Evolutionary conservation across 1,139 yeast species (phyloP), one percentile per base, ranked within the genome.

Genomic region (Candida tropicalis): DNA sequence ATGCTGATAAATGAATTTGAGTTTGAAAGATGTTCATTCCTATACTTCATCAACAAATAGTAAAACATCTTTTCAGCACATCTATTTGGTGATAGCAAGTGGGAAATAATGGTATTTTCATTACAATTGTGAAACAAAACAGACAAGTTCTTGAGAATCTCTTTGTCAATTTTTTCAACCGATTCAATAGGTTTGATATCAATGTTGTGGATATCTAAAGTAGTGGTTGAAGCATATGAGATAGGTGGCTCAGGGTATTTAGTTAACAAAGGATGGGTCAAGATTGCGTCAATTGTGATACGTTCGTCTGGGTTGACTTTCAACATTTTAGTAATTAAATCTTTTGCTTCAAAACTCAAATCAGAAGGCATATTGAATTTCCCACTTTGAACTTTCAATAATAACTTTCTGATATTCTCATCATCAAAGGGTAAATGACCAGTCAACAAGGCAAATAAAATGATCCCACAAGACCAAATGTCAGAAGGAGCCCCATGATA

Each of bases 401-500:
- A 73, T 49, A 93, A 71, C 54, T 84, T 84, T 53, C 98, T 77
- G 52, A 93, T 90, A 62, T 90, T 90, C 57, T 90, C 98, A 65
- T 93, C 98, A 65, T 93, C 99, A 63, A 95, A 95, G 1, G 99
- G 99, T 49, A 93, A 73, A 63, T 93, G 93, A 28, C 99, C 99
- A 0, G 98, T 91, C 44, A 93, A 74, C 42, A 93, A 71, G 1
- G 99, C 99, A 69, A 89, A 93, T 41, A 93, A 70, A 43, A 93
- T 93, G 53, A 93, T 89, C 52, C 99, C 99, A 67, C 99, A 93
- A 9, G 97, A 90, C 99, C 99, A 93, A 42, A 93, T 93, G 65
- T 93, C 99, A 29, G 95, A 84, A 23, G 97, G 97, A 15, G 96
- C 93, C 12, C 99, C 99, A 60, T 93, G 98, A 62, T 93, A 93